Conservation (phyloP, 106 monocot species). For the Acanthochlamys bracteata region DNA sequence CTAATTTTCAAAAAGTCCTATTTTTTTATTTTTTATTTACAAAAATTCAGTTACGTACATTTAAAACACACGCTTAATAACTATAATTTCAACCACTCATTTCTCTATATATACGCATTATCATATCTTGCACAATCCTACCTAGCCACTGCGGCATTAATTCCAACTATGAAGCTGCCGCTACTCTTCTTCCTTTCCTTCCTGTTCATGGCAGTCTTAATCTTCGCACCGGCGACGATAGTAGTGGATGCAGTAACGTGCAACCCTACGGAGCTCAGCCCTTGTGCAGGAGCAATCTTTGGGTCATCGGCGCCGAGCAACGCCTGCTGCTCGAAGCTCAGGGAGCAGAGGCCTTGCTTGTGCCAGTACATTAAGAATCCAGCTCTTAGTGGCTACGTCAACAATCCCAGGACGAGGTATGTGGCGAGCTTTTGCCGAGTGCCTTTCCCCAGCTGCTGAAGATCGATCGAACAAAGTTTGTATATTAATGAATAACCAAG, state of each 20-base stretch:
- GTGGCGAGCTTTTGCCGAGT: not conserved
- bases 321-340: constrained; percentile 38
- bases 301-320: constrained; percentile 8
- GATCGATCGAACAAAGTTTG: too few species aligned
- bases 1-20: too few species aligned
- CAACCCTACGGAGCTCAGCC: not conserved
- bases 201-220: not conserved
- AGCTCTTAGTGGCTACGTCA: not conserved
- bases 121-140: too few species aligned
- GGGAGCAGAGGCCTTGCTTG: constrained; percentile 39
- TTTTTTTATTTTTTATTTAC: too few species aligned
- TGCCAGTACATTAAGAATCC: constrained; percentile 14
- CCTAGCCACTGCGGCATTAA: too few species aligned
- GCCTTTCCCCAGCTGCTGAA: not conserved
- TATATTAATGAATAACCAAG: too few species aligned
- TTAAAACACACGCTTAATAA: too few species aligned
- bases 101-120: too few species aligned
- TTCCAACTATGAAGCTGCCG: too few species aligned
- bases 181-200: too few species aligned
- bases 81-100: too few species aligned
- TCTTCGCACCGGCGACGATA: not conserved
- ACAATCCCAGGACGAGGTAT: not conserved
- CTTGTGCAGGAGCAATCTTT: constrained; percentile 24
- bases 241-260: not conserved
- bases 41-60: too few species aligned